These are phyloP conservation scores for Podosphaera fusca DNA, from an alignment of 2,329 filamentous ascomycete species.

Conservation along the genomic window DNA sequence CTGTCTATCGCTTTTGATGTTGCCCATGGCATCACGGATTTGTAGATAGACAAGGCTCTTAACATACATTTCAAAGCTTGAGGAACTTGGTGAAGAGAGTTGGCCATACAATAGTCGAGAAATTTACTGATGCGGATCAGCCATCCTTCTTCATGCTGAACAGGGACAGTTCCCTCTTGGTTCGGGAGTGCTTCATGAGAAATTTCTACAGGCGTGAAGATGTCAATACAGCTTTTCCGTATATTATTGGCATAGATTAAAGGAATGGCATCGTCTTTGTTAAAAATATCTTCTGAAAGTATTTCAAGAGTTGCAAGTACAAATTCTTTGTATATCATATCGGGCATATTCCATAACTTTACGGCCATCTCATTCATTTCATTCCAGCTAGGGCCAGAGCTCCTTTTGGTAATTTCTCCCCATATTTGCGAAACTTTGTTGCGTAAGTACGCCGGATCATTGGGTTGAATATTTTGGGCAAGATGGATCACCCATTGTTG, in stretches of 20 bases:
- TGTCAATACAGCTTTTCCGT: slow-evolving; percentile 77
- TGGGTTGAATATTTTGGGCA: slow-evolving; percentile 42
- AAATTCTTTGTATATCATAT: slow-evolving; percentile 51
- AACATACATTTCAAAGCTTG: slow-evolving; percentile 48
- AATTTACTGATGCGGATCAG: slow-evolving; percentile 53
- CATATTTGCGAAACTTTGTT: slow-evolving; percentile 91
- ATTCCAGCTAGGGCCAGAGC: slow-evolving; percentile 82
- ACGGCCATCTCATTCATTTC: slow-evolving; percentile 77
- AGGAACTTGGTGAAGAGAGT: slow-evolving; percentile 44
- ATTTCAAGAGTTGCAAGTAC: slow-evolving; percentile 77
- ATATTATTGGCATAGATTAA: slow-evolving; percentile 62
- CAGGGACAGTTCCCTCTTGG: slow-evolving; percentile 35
- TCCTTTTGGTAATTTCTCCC: slow-evolving; percentile 83
- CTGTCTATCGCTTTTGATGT: slow-evolving; percentile 60
- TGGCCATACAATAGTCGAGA: slow-evolving; percentile 33
- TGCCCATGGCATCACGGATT: slow-evolving; percentile 67
- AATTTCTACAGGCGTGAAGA: slow-evolving; percentile 62
- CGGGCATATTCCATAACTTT: slow-evolving; percentile 53
- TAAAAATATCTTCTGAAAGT: slow-evolving; percentile 84
- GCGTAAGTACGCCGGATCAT: slow-evolving; percentile 61
- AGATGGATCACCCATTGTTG: slow-evolving; percentile 60
- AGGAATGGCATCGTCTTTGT: slow-evolving; percentile 68
- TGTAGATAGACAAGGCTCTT: slow-evolving; percentile 54
- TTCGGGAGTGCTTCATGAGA: slow-evolving; percentile 56
- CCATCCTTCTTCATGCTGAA: slow-evolving; percentile 76